Percentiles rank a stretch among this genome's conserved stretches.
Evolutionary conservation across 1,284 basidiomycete species (phyloP).

Genomic region (Xerocomus cyaneibrunnescens): DNA sequence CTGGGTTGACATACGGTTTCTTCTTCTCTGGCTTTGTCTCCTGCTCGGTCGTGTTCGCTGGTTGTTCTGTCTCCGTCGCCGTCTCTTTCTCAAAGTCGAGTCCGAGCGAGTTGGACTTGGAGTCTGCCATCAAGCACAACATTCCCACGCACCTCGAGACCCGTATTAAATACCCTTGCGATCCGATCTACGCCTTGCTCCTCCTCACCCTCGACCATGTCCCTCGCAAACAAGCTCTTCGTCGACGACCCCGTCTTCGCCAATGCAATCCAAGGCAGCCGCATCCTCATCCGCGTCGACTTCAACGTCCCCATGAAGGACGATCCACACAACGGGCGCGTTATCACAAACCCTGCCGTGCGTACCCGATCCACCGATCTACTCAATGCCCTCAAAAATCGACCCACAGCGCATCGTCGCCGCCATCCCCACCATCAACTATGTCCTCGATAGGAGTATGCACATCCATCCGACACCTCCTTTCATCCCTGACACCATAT

Average conservation of each 20-base stretch:
- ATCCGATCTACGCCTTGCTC: background rate
- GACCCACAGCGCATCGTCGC: constrained; percentile 85
- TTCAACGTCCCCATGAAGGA: constrained; percentile 91
- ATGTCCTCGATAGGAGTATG: constrained; percentile 86
- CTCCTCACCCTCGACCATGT: constrained; percentile 57
- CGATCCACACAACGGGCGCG: constrained; percentile 55
- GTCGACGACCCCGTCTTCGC: constrained; percentile 76
- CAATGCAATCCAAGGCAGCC: constrained; percentile 78
- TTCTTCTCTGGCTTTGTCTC: constrained; percentile 40
- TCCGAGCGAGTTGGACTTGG: constrained; percentile 68
- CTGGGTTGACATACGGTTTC: constrained; percentile 71
- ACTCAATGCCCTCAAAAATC: background rate
- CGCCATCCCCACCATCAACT: constrained; percentile 94
- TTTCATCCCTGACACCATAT: background rate
- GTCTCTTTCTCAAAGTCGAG: constrained; percentile 54
- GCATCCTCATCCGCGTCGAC: constrained; percentile 96
- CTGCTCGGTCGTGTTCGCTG: background rate
- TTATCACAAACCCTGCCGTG: constrained; percentile 96
- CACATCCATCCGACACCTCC: background rate
- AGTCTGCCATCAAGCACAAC: constrained; percentile 30
- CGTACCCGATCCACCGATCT: constrained; percentile 35
- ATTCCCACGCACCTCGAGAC: constrained; percentile 23
- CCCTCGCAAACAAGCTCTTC: constrained; percentile 91
- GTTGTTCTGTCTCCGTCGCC: constrained; percentile 14
- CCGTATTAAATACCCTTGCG: constrained; percentile 6